Evolutionary conservation across 2,329 filamentous ascomycete species (phyloP).

Genomic region (Sporothrix brasiliensis): DNA sequence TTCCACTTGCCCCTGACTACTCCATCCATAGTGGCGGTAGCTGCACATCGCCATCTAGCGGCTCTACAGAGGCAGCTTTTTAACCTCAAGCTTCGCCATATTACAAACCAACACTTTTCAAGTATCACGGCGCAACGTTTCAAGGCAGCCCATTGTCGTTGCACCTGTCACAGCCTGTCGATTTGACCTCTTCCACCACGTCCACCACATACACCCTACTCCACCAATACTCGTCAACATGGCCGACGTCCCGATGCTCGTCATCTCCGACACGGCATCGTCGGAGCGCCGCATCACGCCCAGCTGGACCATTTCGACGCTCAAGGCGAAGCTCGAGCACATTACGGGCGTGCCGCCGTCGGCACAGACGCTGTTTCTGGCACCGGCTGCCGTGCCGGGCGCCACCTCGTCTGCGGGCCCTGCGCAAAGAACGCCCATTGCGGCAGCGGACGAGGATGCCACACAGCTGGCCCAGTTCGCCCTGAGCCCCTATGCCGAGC

Average conservation of each 20-base stretch:
- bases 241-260: slow-evolving; percentile 74
- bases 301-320: slow-evolving; percentile 81
- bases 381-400: slow-evolving; percentile 46
- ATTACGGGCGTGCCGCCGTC: slow-evolving; percentile 88
- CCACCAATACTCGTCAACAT: slow-evolving; percentile 44
- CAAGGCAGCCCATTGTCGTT: background rate
- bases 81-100: background rate
- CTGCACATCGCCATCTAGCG: background rate
- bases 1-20: slow-evolving; percentile 26
- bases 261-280: slow-evolving; percentile 74
- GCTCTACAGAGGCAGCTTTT: slow-evolving; percentile 1
- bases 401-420: slow-evolving; percentile 43
- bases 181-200: too few species aligned
- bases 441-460: slow-evolving; percentile 68
- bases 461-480: slow-evolving; percentile 66
- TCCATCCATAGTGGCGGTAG: background rate
- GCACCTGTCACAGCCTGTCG: background rate
- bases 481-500: slow-evolving; percentile 73
- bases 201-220: background rate
- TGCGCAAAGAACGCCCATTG: slow-evolving; percentile 65
- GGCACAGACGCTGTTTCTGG: slow-evolving; percentile 74
- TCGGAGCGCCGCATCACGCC: slow-evolving; percentile 91
- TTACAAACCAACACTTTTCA: background rate
- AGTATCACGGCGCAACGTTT: background rate
- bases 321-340: slow-evolving; percentile 87